These are phyloP conservation scores for Castanospermum australe DNA, from an alignment of 306 rosid genomes.

Conservation along the genomic window DNA sequence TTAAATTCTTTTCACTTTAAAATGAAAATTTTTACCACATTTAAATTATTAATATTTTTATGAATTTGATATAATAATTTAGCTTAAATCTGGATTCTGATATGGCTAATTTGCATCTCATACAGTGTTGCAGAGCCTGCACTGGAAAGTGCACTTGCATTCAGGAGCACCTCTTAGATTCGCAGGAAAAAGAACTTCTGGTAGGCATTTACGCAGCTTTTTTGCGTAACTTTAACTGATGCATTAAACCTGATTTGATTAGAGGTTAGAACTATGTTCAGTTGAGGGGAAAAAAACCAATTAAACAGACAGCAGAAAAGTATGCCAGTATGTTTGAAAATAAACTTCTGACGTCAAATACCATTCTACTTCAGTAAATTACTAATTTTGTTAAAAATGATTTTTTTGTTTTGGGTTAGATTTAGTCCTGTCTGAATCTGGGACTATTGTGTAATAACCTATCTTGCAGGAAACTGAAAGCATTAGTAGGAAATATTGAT, in stretches of 20 bases:
- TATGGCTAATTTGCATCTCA: constrained; percentile 21
- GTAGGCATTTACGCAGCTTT: constrained; percentile 38
- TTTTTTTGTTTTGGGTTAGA: background rate
- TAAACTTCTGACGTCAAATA: background rate
- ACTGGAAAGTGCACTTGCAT: constrained; percentile 62
- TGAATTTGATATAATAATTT: background rate
- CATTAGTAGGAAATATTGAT: background rate
- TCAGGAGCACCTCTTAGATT: constrained; percentile 46
- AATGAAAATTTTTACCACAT: background rate
- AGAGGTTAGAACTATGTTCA: background rate
- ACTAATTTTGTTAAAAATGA: background rate
- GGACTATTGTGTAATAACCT: background rate
- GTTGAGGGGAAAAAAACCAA: background rate
- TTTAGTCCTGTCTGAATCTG: background rate
- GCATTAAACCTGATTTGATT: background rate
- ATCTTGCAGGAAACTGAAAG: background rate
- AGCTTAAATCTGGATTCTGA: constrained; percentile 31
- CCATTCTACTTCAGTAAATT: background rate
- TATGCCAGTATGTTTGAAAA: background rate
- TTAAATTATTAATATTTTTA: background rate
- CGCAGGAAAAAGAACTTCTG: constrained; percentile 78
- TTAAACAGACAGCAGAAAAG: background rate
- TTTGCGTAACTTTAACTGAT: background rate
- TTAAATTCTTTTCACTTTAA: background rate
- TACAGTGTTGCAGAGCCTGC: constrained; percentile 55